Conservation (phyloP, 2,329 filamentous ascomycete species). For the Fusarium chaquense region DNA sequence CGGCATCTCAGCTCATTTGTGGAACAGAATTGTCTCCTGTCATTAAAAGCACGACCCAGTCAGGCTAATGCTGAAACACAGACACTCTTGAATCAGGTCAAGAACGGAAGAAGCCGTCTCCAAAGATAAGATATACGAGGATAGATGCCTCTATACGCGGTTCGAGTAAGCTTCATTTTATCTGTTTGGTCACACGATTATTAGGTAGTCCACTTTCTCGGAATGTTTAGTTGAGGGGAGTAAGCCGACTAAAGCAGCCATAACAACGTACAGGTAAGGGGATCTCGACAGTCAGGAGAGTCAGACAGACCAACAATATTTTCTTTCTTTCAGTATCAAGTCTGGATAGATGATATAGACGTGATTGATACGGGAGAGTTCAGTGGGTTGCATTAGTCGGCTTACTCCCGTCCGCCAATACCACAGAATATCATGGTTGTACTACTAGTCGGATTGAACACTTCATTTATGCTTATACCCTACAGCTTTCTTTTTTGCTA, state of each 20-base stretch:
- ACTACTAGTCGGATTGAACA: no score
- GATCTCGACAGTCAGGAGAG: no score
- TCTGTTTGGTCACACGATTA: background rate
- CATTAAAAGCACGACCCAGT: conserved; percentile 1
- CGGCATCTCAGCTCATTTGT: background rate
- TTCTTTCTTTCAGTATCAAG: no score
- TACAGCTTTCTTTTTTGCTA: background rate
- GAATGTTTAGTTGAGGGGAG: background rate
- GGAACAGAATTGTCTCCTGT: background rate
- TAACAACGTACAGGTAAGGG: no score
- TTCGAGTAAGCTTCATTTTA: background rate
- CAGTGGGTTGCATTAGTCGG: no score
- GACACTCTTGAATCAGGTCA: background rate
- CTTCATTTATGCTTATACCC: background rate
- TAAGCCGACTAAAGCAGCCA: no score
- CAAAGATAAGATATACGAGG: background rate
- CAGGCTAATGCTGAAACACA: background rate
- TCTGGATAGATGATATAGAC: no score
- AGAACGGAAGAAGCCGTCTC: background rate
- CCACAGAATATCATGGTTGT: no score
- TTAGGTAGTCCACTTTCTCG: background rate
- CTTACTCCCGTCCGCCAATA: no score
- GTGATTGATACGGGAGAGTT: no score
- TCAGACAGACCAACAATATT: no score
- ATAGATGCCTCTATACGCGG: background rate